Conservation (phyloP, 148 eudicot genomes). For the Rhododendron vialii region DNA sequence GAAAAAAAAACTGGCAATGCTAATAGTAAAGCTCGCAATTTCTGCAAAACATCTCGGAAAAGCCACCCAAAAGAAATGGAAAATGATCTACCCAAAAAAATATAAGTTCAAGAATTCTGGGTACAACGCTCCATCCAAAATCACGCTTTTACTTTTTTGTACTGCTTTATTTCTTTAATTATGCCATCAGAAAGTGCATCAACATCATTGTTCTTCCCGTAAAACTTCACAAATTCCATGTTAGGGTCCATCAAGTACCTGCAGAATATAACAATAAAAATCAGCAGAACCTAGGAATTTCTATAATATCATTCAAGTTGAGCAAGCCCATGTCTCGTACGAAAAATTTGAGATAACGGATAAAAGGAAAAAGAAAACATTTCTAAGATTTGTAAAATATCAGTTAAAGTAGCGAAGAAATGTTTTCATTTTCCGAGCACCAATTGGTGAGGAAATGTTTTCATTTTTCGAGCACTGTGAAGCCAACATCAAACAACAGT, state of each 20-base stretch:
- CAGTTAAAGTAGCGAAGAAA: no score
- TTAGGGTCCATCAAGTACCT: slow-evolving; percentile 97
- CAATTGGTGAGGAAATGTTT: no score
- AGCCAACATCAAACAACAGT: neutral
- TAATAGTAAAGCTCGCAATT: neutral
- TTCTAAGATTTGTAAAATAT: neutral
- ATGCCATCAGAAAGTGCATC: slow-evolving; percentile 67
- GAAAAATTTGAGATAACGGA: neutral
- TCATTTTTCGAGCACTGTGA: neutral
- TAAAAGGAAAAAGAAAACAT: neutral
- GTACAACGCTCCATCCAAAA: neutral
- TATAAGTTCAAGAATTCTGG: neutral
- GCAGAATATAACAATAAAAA: slow-evolving; percentile 13
- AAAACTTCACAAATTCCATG: slow-evolving; percentile 85
- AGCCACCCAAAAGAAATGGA: neutral
- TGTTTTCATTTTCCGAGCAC: neutral
- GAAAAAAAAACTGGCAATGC: neutral
- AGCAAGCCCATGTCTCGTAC: neutral
- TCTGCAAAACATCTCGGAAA: neutral
- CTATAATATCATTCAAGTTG: neutral
- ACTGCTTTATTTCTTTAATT: slow-evolving; percentile 68
- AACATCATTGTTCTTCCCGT: slow-evolving; percentile 76
- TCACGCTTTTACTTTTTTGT: slow-evolving; percentile 44
- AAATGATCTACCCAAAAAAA: neutral
- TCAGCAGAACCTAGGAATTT: neutral